These are phyloP conservation scores for Alternaria angustiovoidea DNA, from an alignment of 2,329 filamentous ascomycete species.

Conservation along the genomic window DNA sequence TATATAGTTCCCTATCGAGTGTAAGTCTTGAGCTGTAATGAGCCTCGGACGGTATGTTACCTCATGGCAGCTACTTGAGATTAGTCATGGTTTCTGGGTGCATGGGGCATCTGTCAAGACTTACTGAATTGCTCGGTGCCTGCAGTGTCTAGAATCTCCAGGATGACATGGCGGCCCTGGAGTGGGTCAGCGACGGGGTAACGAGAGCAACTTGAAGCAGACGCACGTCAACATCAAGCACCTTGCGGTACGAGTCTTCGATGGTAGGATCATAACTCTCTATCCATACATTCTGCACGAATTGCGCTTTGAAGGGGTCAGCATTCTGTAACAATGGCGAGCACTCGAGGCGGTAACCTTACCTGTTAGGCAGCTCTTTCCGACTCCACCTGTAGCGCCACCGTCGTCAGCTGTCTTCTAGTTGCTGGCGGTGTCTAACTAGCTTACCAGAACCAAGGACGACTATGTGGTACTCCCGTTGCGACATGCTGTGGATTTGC, in stretches of 20 bases:
- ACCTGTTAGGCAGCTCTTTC: constrained; percentile 93
- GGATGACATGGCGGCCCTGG: constrained; percentile 83
- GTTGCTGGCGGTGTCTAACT: constrained; percentile 20
- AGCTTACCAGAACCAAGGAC: constrained; percentile 53
- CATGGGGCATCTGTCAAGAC: constrained; percentile 43
- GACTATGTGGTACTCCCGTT: constrained; percentile 55
- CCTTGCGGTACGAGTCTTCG: constrained; percentile 68
- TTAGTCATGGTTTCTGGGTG: constrained; percentile 24
- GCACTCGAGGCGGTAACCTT: constrained; percentile 39
- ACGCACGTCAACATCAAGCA: constrained; percentile 81
- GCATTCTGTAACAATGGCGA: constrained; percentile 8
- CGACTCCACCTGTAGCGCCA: constrained; percentile 75
- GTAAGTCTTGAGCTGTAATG: constrained; percentile 26
- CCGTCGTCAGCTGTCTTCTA: constrained; percentile 34
- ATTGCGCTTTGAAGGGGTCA: constrained; percentile 68
- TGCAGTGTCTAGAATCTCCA: constrained; percentile 92
- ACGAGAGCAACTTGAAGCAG: neutral
- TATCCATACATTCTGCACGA: constrained; percentile 94
- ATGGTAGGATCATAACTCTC: constrained; percentile 73
- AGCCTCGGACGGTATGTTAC: constrained; percentile 29
- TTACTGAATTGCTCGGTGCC: constrained; percentile 92
- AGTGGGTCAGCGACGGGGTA: constrained; percentile 21
- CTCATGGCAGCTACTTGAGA: constrained; percentile 43
- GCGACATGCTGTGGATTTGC: constrained; percentile 44
- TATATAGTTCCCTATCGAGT: constrained; percentile 60